A percentile compares a stretch with the other conserved stretches of the same genome.
Evolutionary conservation across 2,329 filamentous ascomycete genomes (phyloP).

Genomic region (Aspergillus tamarii): DNA sequence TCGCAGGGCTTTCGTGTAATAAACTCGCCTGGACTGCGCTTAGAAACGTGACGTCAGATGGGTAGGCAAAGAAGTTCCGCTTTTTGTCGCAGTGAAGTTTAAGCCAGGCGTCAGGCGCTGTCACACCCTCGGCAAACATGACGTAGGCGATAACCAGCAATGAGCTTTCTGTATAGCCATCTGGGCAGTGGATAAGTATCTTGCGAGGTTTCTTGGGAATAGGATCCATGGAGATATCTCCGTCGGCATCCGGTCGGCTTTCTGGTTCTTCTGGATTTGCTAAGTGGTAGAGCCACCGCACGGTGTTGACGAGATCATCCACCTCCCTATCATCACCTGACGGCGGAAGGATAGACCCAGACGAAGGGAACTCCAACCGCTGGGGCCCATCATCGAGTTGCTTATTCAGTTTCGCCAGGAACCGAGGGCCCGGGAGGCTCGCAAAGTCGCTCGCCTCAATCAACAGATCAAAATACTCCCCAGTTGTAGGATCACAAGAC

Average conservation of each 20-base stretch:
- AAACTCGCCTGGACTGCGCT: conserved; percentile 75
- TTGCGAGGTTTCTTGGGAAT: conserved; percentile 57
- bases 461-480: conserved; percentile 72
- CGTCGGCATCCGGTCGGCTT: conserved; percentile 53
- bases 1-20: conserved; percentile 56
- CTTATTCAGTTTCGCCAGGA: conserved; percentile 66
- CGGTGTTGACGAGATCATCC: conserved; percentile 81
- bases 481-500: conserved; percentile 50
- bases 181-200: conserved; percentile 88
- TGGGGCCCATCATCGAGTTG: conserved; percentile 55
- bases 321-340: conserved; percentile 82
- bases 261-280: conserved; percentile 62
- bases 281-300: conserved; percentile 86
- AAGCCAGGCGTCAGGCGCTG: conserved; percentile 85
- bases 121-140: conserved; percentile 83
- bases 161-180: conserved; percentile 94
- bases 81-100: conserved; percentile 76
- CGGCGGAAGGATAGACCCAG: conserved; percentile 85
- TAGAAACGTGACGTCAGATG: conserved; percentile 84
- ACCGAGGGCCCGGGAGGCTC: conserved; percentile 70
- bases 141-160: conserved; percentile 88
- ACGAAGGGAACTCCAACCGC: conserved; percentile 83
- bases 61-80: conserved; percentile 96
- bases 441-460: conserved; percentile 90
- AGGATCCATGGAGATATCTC: conserved; percentile 58